Evolutionary conservation across 805 yeast species (phyloP).

Genomic region (Ogataea siamensis): DNA sequence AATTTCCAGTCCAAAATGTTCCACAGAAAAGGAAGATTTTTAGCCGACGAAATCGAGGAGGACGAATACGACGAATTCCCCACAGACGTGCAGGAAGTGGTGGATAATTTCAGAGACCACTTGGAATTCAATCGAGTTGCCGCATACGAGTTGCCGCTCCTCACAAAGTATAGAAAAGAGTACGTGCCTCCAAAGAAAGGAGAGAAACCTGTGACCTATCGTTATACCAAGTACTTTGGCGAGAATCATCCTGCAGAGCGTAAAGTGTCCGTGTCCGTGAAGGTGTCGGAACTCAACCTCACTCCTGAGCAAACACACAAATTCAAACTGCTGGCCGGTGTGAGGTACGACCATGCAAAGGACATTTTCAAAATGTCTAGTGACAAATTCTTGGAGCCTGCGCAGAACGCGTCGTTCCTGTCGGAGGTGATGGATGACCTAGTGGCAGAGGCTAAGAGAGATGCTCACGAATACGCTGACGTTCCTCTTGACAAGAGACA

Average conservation of each 20-base stretch:
- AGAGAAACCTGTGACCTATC: constrained; percentile 58
- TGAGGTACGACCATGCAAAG: constrained; percentile 63
- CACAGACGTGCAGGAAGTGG: constrained; percentile 65
- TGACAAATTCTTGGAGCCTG: constrained; percentile 66
- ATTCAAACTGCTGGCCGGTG: constrained; percentile 73
- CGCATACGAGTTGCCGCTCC: constrained; percentile 88
- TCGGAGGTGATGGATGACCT: constrained; percentile 62
- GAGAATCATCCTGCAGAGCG: constrained; percentile 68
- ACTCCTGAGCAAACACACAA: constrained; percentile 59
- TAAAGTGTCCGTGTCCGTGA: constrained; percentile 61
- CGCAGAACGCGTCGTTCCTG: constrained; percentile 80
- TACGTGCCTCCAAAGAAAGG: constrained; percentile 49
- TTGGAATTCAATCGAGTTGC: constrained; percentile 78
- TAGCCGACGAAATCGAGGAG: constrained; percentile 34
- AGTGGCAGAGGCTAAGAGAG: constrained; percentile 61
- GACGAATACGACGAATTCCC: constrained; percentile 66
- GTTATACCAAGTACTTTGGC: constrained; percentile 71
- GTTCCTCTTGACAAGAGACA: constrained; percentile 82
- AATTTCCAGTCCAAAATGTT: constrained; percentile 42
- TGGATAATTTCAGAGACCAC: constrained; percentile 68
- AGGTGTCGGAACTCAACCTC: constrained; percentile 54
- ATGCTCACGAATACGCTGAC: constrained; percentile 61
- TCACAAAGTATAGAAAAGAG: constrained; percentile 70
- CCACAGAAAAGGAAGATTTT: constrained; percentile 34
- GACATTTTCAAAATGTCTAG: constrained; percentile 65